These are phyloP conservation scores for Geotrichum citri-aurantii DNA, from an alignment of 1,139 yeast genomes.

Conservation along the genomic window DNA sequence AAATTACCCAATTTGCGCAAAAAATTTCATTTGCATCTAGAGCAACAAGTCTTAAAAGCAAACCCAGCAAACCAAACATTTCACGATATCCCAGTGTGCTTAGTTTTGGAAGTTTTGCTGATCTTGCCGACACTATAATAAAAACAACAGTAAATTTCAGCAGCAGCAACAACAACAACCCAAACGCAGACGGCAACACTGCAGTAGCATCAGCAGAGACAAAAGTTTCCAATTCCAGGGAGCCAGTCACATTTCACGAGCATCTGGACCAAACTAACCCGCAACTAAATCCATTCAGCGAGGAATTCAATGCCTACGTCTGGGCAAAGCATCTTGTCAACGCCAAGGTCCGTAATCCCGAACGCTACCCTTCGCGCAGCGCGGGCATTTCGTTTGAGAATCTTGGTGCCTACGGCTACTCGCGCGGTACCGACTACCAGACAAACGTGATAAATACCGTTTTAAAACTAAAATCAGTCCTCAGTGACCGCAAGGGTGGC, in stretches of 20 bases:
- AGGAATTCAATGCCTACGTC: constrained; percentile 49
- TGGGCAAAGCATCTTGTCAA: constrained; percentile 67
- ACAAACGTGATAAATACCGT: constrained; percentile 52
- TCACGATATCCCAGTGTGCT: neutral
- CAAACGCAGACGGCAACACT: neutral
- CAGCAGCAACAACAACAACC: neutral
- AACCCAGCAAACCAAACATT: neutral
- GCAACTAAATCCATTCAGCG: constrained; percentile 44
- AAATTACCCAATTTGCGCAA: constrained; percentile 8
- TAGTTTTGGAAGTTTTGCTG: neutral
- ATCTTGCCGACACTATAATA: neutral
- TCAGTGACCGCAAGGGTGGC: constrained; percentile 48
- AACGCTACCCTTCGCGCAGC: constrained; percentile 55
- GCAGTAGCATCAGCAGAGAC: neutral
- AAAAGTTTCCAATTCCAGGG: neutral
- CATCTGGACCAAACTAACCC: neutral
- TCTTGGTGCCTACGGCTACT: constrained; percentile 62
- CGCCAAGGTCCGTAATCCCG: constrained; percentile 54
- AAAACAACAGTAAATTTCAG: neutral
- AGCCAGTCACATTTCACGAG: neutral
- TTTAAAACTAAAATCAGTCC: constrained; percentile 44
- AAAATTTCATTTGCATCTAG: neutral
- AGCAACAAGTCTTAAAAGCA: neutral
- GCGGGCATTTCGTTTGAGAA: constrained; percentile 62
- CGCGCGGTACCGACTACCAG: constrained; percentile 70